Conservation (phyloP, 176 grass and related monocot genomes). For the Carex parvula region DNA sequence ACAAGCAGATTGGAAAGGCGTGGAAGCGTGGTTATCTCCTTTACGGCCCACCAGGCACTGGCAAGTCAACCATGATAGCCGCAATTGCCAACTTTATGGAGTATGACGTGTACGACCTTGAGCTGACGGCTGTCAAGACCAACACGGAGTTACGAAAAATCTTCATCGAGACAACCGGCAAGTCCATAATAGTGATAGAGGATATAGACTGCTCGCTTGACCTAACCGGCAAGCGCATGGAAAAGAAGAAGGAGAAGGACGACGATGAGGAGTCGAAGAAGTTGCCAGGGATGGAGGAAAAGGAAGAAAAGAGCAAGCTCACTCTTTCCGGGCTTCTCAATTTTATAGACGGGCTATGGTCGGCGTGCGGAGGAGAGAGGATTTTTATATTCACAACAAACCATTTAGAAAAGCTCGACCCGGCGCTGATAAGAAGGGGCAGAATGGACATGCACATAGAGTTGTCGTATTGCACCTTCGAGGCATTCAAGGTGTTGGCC, state of each 20-base stretch:
- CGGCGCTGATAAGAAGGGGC: constrained; percentile 36
- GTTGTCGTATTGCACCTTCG: constrained; percentile 44
- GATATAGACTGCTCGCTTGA: constrained; percentile 72
- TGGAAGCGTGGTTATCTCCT: too few relatives aligned
- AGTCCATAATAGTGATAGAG: constrained; percentile 68
- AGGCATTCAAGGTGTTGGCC: constrained; percentile 36
- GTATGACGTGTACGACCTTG: constrained; percentile 67
- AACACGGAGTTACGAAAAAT: constrained; percentile 73
- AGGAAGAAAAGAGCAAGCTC: constrained; percentile 24
- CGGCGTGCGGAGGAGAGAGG: constrained; percentile 30
- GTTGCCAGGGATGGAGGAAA: neutral
- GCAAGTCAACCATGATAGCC: too few relatives aligned
- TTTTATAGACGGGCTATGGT: constrained; percentile 41
- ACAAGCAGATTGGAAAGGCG: too few relatives aligned
- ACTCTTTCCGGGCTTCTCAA: constrained; percentile 42
- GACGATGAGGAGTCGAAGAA: neutral
- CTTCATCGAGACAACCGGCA: constrained; percentile 62
- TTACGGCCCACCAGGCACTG: too few relatives aligned
- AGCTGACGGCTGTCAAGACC: constrained; percentile 53
- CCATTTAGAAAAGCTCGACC: constrained; percentile 36
- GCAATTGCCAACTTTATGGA: constrained; percentile 70
- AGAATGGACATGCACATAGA: constrained; percentile 53
- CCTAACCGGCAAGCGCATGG: constrained; percentile 51
- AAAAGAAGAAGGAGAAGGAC: constrained; percentile 28
- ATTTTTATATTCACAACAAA: constrained; percentile 41